A percentile compares a stretch with the other conserved stretches of the same genome.
Evolutionary conservation across 805 yeast genomes (phyloP).

Genomic region (Yarrowia divulgata): DNA sequence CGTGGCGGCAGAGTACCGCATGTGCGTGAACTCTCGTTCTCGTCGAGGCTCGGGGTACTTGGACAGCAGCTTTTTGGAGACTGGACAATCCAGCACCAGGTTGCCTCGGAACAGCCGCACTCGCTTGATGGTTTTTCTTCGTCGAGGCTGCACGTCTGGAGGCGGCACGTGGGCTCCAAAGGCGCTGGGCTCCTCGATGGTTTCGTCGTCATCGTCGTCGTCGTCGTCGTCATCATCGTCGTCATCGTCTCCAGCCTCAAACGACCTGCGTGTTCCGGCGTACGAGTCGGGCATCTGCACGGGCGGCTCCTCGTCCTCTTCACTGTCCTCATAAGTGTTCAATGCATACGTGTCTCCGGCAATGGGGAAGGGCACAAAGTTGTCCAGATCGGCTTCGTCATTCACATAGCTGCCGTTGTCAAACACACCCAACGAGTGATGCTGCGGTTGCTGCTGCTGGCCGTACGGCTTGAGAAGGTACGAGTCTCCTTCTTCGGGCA

Average conservation of each 20-base stretch:
- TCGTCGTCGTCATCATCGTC: slow-evolving; percentile 43
- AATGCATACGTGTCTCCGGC: slow-evolving; percentile 52
- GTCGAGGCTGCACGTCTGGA: slow-evolving; percentile 48
- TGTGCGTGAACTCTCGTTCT: slow-evolving; percentile 74
- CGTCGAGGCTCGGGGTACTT: slow-evolving; percentile 59
- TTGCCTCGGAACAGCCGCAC: slow-evolving; percentile 75
- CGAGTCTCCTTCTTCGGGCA: slow-evolving; percentile 30
- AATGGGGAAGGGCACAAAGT: slow-evolving; percentile 51
- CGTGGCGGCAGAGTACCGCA: slow-evolving; percentile 94
- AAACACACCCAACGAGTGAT: slow-evolving; percentile 40
- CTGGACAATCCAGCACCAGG: slow-evolving; percentile 87
- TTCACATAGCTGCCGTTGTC: slow-evolving; percentile 44
- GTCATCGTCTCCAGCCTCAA: slow-evolving; percentile 45
- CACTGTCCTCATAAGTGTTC: slow-evolving; percentile 48
- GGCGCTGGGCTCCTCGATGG: slow-evolving; percentile 44
- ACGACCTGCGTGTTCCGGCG: slow-evolving; percentile 41
- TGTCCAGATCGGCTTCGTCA: slow-evolving; percentile 45
- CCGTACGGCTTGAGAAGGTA: slow-evolving; percentile 31
- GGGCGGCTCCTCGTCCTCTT: slow-evolving; percentile 42
- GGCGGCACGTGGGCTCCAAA: slow-evolving; percentile 44
- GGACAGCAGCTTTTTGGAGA: slow-evolving; percentile 68
- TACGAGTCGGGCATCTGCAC: slow-evolving; percentile 28
- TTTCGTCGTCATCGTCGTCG: slow-evolving; percentile 43
- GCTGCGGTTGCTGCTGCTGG: slow-evolving; percentile 38
- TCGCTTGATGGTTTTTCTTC: slow-evolving; percentile 52